phyloP scores from a whole-genome alignment of 768 basidiomycete genomes.

The Podaxis sp. region DNA sequence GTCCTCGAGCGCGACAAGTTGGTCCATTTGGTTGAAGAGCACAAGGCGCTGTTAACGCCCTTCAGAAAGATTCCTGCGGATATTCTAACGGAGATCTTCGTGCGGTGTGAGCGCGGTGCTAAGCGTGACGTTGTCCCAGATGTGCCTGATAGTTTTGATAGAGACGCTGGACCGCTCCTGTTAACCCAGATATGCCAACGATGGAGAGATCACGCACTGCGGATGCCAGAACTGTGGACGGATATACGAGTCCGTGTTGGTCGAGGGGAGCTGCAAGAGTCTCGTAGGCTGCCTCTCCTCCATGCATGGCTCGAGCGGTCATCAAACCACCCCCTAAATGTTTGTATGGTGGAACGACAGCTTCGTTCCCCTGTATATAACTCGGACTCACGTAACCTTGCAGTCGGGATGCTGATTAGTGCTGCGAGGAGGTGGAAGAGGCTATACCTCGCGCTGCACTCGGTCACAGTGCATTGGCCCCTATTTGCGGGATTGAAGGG shows the following conservation, averaged over 20 bases:
- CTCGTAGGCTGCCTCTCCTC: conserved; percentile 5
- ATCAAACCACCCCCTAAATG: conserved; percentile 4
- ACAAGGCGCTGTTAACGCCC: conserved; percentile 7
- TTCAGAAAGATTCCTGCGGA: conserved; percentile 2
- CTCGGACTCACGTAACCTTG: conserved; percentile 8
- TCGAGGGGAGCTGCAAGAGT: conserved; percentile 11
- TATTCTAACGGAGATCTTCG: conserved; percentile 5
- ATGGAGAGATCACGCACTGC: conserved; percentile 10
- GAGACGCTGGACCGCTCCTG: conserved; percentile 10
- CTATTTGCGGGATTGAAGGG: conserved; percentile 3
- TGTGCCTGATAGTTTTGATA: conserved; percentile 9
- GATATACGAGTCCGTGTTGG: conserved; percentile 8
- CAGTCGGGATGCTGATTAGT: conserved; percentile 3
- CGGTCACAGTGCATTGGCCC: conserved; percentile 2
- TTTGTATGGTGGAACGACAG: conserved; percentile 8
- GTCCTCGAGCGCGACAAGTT: conserved; percentile 3
- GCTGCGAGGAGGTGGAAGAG: conserved; percentile 6
- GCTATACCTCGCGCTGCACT: conserved; percentile 6
- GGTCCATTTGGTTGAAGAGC: conserved; percentile 3
- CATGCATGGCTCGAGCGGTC: conserved; percentile 10
- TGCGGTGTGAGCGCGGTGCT: conserved; percentile 5
- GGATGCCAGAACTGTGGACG: conserved; percentile 11
- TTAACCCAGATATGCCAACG: conserved; percentile 11
- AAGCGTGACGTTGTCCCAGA: conserved; percentile 7
- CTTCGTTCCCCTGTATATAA: conserved; percentile 6